Evolutionary conservation across 805 yeast genomes (phyloP), one percentile per base, ranked within the genome.

Genomic region (Lipomyces kockii): DNA sequence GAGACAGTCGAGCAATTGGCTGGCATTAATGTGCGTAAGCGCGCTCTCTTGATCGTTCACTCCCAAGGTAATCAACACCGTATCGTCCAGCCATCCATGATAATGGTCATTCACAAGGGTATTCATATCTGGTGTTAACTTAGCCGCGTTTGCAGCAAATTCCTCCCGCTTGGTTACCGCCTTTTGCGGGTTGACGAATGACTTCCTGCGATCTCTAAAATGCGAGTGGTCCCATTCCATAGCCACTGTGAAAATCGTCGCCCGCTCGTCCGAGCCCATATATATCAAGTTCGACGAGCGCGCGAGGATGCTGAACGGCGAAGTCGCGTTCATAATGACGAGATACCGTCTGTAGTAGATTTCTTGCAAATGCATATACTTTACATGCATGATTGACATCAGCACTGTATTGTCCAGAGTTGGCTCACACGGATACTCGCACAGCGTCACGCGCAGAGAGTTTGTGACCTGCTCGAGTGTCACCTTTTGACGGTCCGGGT

Each of bases 341-440:
- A 62, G 56, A 34, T 63, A 59, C 8, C 72, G 68, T 25, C 46
- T 20, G 57, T 69, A 69, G 25, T 54, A 25, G 7, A 59, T 27
- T n/a, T 58, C 35, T 2, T 14, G 2, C 12, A 2, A 3, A 43
- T 63, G 27, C n/a, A 58, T 53, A 27, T 53, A 32, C 35, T 63
- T 69, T 37, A 67, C 62, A 43, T 69, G 72, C 51, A 67, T 53
- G 32, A 69, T 57, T 2, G 60, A 60, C 11, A 69, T 22, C 56
- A 65, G 22, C 17, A 69, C 72, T 2, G 72, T 69, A 54, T 69
- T 69, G 46, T 67, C 65, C 12, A 66, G 20, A n/a, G 69, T 60
- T 12, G 72, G 72, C n/a, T 39, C 35, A 58, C 72, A 69, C 17
- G 72, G 72, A 32, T 60, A 69, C 34, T 59, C 61, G 61, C 72